phyloP scores from a whole-genome alignment of 2,329 filamentous ascomycete species.

The Trichoderma asperellum region DNA sequence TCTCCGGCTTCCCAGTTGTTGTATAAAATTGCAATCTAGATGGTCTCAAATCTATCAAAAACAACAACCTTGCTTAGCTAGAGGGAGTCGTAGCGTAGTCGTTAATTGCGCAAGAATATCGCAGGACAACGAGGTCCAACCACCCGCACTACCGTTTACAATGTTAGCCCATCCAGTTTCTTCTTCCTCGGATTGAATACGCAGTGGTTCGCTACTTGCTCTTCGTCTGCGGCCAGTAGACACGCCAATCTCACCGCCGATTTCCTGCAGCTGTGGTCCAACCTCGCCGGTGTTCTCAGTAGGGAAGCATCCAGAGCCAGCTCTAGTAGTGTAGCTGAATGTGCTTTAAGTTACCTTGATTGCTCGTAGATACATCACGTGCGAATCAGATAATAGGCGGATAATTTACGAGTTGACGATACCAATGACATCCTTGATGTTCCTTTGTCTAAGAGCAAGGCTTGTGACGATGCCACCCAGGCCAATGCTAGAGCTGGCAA shows the following conservation, averaged over 20 bases:
- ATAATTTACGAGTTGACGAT: constrained; percentile 66
- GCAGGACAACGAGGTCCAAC: not conserved
- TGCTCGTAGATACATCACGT: constrained; percentile 59
- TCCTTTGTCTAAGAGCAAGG: constrained; percentile 62
- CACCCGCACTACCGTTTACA: not conserved
- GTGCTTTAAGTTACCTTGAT: constrained; percentile 49
- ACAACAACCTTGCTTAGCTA: constrained; percentile 59
- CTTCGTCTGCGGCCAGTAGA: constrained; percentile 58
- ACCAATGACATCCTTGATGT: constrained; percentile 63
- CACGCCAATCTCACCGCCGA: constrained; percentile 48
- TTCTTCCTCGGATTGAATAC: not conserved
- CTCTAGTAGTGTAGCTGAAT: constrained; percentile 20
- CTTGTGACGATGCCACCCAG: constrained; percentile 61
- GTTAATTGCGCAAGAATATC: constrained; percentile 52
- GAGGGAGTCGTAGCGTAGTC: constrained; percentile 64
- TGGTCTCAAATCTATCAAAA: constrained; percentile 69
- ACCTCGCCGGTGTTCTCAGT: constrained; percentile 30
- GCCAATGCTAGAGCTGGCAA: not conserved
- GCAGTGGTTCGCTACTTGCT: constrained; percentile 34
- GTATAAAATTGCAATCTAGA: constrained; percentile 29
- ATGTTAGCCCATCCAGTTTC: not conserved
- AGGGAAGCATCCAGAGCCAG: not conserved
- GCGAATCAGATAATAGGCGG: constrained; percentile 4
- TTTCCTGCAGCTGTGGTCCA: constrained; percentile 52
- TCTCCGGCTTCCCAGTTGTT: constrained; percentile 37